Base-by-base conservation (phyloP, 164 flowering plant genomes). In the Aristolochia contorta region DNA sequence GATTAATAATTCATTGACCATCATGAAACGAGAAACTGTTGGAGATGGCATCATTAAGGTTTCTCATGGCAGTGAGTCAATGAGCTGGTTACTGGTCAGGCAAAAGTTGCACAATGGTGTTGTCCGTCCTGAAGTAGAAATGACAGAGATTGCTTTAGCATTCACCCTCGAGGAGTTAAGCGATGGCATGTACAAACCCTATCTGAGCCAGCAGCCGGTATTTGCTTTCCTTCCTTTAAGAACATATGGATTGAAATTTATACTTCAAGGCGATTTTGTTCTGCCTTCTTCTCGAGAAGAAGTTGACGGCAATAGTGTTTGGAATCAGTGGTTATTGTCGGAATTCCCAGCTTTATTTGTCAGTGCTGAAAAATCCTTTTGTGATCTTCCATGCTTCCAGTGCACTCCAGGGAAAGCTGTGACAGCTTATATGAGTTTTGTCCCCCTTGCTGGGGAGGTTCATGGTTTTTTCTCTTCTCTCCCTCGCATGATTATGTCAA, bases 281-380 rank as follows among this genome's bases (percentile, higher is more conserved):
- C 84, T 93, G 58, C 94, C 99, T 57, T 90, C 99, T 43, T 93
- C 99, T 30, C 78, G 99, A 68, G 99, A 93, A 77, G 99, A 86
- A 73, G 97, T 93, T 60, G 97, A 90, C 70, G 94, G 79, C 47
- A 75, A 86, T 73, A 88, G 91, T 66, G 83, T 90, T 19, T 93
- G 99, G 99, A 93, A 93, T 64, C 96, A 93, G 71, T 90, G 97
- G 97, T 72, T 93, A 57, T 67, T 93, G 68, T 86, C 96, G 15
- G 84, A 85, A 70, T 88, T 78, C 70, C 99, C 99, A 56, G 75
- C 60, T 60, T 78, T 93, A 69, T 90, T 93, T 79, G 80, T 90
- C 30, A 56, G 61, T 78, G 91, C 96, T 27, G 82, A 73, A 72
- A 84, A 60, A 59, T 79, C 87, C 23, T 90, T 93, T 59, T 88